Percentiles rank a stretch among this genome's conserved stretches.
Evolutionary conservation across 148 eudicot genomes (phyloP).

Genomic region (Nepenthes mirabilis): DNA sequence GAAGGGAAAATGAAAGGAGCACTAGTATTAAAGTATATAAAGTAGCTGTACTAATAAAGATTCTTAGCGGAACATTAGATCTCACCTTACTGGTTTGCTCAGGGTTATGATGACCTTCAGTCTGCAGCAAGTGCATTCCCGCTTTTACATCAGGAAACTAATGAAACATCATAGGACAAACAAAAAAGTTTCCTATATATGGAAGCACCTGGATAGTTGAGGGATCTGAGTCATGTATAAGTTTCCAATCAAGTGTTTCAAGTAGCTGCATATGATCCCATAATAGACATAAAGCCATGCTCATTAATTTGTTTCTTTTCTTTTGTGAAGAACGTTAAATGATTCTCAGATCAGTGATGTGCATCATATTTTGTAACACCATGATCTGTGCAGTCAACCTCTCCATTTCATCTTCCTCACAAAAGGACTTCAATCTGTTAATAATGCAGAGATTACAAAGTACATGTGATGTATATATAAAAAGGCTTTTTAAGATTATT

Average conservation of each 20-base stretch:
- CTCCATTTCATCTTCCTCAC: constrained; percentile 88
- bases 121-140: constrained; percentile 16
- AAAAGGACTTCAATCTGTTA: constrained; percentile 70
- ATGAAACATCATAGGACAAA: not conserved
- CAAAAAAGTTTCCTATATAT: not conserved
- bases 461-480: too few species aligned
- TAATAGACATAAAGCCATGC: not conserved
- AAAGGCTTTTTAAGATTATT: too few species aligned
- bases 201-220: constrained; percentile 40
- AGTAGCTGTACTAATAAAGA: not conserved
- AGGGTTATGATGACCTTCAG: constrained; percentile 23
- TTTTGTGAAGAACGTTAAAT: not conserved
- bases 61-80: not conserved
- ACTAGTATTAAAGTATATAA: not conserved
- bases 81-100: constrained; percentile 40
- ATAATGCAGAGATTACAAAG: not conserved
- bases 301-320: not conserved
- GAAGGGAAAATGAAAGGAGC: too few species aligned
- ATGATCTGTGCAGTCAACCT: constrained; percentile 75
- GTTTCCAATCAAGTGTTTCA: constrained; percentile 99
- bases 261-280: constrained; percentile 51
- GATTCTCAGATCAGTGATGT: constrained; percentile 1
- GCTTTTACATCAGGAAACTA: not conserved
- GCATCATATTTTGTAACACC: constrained; percentile 69
- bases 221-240: constrained; percentile 77